Percentiles rank a stretch among this genome's conserved stretches.
Conservation (phyloP, 129 eudicot genomes). For the Pittosporum tobira region DNA sequence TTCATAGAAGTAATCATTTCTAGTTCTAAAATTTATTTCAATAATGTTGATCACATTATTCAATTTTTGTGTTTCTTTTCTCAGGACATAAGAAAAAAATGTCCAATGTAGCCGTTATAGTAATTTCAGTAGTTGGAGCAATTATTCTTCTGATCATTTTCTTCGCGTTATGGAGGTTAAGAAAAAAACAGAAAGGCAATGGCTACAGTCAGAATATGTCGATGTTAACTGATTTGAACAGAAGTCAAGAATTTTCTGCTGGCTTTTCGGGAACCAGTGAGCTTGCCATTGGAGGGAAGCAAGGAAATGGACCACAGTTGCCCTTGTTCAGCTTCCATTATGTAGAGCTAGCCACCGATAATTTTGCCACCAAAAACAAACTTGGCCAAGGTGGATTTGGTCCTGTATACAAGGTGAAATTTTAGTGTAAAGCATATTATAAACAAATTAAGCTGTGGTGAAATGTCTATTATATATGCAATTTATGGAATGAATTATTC, state of each 20-base stretch:
- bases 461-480: no score
- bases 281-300: conserved; percentile 23
- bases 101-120: conserved; percentile 22
- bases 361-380: conserved; percentile 51
- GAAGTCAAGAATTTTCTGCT: conserved; percentile 27
- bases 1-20: no score
- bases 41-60: background rate
- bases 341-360: conserved; percentile 46
- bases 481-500: background rate
- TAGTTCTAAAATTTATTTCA: background rate
- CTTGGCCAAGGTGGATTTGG: conserved; percentile 97
- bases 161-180: conserved; percentile 33
- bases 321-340: conserved; percentile 30
- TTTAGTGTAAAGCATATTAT: no score
- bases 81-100: conserved; percentile 25
- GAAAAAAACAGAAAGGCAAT: conserved; percentile 33
- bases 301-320: conserved; percentile 34
- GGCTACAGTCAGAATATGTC: background rate
- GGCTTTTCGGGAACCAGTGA: conserved; percentile 33
- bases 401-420: conserved; percentile 61
- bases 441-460: background rate
- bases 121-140: conserved; percentile 20
- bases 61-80: background rate
- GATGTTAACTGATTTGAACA: conserved; percentile 10
- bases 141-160: conserved; percentile 24